A percentile compares a stretch with the other conserved stretches of the same genome.
Evolutionary conservation across 1,139 yeast genomes (phyloP).

Genomic region (Debaryomyces robertsiae): DNA sequence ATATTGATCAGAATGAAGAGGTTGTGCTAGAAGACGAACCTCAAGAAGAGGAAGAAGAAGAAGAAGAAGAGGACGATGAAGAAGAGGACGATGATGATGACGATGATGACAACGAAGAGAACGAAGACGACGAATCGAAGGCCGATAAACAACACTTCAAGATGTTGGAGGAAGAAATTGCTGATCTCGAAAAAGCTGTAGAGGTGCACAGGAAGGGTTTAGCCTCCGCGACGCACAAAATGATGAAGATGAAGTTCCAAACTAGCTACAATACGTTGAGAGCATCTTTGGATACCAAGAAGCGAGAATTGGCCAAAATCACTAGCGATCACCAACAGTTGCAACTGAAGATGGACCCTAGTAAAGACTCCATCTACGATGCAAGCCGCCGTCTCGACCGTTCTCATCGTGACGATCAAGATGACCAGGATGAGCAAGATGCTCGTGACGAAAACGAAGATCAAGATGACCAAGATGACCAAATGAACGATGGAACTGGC

Average conservation of each 20-base stretch:
- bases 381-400: too few species aligned
- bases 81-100: slow-evolving; percentile 33
- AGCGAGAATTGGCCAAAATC: slow-evolving; percentile 58
- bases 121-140: slow-evolving; percentile 32
- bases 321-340: slow-evolving; percentile 30
- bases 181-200: slow-evolving; percentile 79
- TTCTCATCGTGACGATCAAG: too few species aligned
- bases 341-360: slow-evolving; percentile 23
- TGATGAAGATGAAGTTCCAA: slow-evolving; percentile 83
- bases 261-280: slow-evolving; percentile 79
- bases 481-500: slow-evolving; percentile 26
- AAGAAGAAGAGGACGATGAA: slow-evolving; percentile 33
- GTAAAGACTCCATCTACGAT: slow-evolving; percentile 30
- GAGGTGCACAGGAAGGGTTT: slow-evolving; percentile 74
- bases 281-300: slow-evolving; percentile 81
- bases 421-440: slow-evolving; percentile 25
- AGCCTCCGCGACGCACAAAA: slow-evolving; percentile 78
- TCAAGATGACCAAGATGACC: slow-evolving; percentile 29
- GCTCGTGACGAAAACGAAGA: slow-evolving; percentile 26
- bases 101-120: slow-evolving; percentile 29
- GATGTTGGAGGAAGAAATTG: slow-evolving; percentile 79
- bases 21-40: slow-evolving; percentile 18
- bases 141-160: slow-evolving; percentile 66
- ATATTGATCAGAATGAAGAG: slow-evolving; percentile 17
- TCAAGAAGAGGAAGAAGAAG: slow-evolving; percentile 28